Evolutionary conservation across 176 grass and related monocot genomes (phyloP).

Genomic region (Oryza rufipogon): DNA sequence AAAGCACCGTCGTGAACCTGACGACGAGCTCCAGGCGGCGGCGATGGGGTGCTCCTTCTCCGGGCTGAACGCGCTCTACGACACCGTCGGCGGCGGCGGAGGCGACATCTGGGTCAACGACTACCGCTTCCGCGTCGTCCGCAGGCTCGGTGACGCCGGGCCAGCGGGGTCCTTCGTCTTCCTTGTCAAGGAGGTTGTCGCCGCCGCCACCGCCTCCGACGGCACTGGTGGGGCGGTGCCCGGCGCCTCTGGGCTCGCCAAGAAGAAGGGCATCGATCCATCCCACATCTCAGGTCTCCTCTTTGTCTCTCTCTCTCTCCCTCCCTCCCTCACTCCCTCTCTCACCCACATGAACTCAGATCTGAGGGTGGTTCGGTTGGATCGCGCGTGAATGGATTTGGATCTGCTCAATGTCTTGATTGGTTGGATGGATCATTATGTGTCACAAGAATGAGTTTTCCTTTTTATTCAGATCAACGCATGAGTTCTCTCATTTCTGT

Average conservation of each 20-base stretch:
- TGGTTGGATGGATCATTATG: constrained; percentile 26
- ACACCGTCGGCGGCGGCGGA: constrained; percentile 52
- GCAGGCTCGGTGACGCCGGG: constrained; percentile 74
- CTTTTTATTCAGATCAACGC: not conserved
- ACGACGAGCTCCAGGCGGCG: constrained; percentile 3
- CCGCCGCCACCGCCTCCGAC: constrained; percentile 29
- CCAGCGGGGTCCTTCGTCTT: constrained; percentile 61
- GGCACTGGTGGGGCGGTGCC: constrained; percentile 27
- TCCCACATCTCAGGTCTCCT: constrained; percentile 80
- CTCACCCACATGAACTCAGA: not conserved
- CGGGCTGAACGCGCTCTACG: constrained; percentile 81
- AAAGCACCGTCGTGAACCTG: constrained; percentile 14
- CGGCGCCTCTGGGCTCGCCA: constrained; percentile 45
- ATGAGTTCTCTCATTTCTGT: not conserved
- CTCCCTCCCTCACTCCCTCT: not conserved
- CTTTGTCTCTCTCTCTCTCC: no score
- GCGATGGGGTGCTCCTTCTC: constrained; percentile 95
- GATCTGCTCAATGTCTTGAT: not conserved
- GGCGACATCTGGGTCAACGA: constrained; percentile 91
- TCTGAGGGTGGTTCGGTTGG: constrained; percentile 13
- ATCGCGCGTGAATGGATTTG: constrained; percentile 6
- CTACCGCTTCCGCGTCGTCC: constrained; percentile 76
- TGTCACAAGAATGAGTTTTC: not conserved
- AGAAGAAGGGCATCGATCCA: constrained; percentile 73
- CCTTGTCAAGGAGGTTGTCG: constrained; percentile 84